A percentile compares a stretch with the other conserved stretches of the same genome.
Evolutionary conservation across 176 grass and related monocot genomes (phyloP).

Genomic region (Zoysia japonica): DNA sequence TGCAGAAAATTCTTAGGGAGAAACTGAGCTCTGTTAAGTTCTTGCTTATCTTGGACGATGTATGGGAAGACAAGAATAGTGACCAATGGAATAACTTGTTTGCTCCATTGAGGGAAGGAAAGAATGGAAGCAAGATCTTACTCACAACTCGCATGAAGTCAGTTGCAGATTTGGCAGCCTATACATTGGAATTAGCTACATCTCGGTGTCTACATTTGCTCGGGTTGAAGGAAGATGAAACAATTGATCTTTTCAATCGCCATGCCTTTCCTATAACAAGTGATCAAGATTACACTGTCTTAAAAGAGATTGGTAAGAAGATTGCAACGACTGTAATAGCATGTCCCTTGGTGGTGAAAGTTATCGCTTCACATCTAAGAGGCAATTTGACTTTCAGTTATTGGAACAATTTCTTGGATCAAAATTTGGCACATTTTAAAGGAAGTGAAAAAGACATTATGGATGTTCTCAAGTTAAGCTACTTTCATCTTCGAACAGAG

Average conservation of each 20-base stretch:
- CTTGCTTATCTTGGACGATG: constrained; percentile 53
- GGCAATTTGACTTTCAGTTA: neutral
- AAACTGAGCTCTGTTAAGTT: constrained; percentile 11
- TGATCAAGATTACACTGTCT: neutral
- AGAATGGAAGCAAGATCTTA: constrained; percentile 44
- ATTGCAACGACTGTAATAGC: constrained; percentile 42
- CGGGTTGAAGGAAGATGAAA: constrained; percentile 39
- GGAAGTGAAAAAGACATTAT: constrained; percentile 36
- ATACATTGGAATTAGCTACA: neutral
- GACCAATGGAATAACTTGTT: constrained; percentile 45
- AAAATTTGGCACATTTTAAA: constrained; percentile 14
- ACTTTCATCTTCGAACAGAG: constrained; percentile 35
- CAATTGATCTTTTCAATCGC: constrained; percentile 31
- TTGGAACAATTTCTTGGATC: constrained; percentile 43
- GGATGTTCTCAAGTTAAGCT: constrained; percentile 49
- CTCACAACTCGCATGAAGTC: constrained; percentile 39
- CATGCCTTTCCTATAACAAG: constrained; percentile 30
- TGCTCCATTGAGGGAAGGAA: constrained; percentile 36
- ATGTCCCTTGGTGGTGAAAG: constrained; percentile 57
- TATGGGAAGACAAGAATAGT: constrained; percentile 34
- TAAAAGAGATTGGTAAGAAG: constrained; percentile 18
- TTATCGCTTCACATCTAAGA: constrained; percentile 31
- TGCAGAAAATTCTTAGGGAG: constrained; percentile 34
- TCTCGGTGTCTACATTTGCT: neutral
- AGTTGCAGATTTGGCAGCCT: constrained; percentile 22